Conservation (phyloP, 1,139 yeast species). For the Debaryomycetaceae sp. region DNA sequence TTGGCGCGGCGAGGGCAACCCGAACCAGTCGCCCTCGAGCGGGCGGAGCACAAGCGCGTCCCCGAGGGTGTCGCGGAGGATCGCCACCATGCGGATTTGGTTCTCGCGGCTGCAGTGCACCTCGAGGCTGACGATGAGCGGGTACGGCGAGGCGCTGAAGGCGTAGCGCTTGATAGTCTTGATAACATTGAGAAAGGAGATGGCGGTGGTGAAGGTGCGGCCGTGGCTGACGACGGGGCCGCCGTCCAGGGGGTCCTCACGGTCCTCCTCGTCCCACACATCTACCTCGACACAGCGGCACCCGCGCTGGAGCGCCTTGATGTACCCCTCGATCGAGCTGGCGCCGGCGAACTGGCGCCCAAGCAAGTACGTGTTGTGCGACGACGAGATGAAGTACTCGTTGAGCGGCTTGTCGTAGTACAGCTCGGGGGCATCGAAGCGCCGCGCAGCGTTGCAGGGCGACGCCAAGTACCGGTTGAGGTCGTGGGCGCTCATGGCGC, state of each 20-base stretch:
- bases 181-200: conserved; percentile 66
- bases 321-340: conserved; percentile 87
- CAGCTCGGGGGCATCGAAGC: conserved; percentile 19
- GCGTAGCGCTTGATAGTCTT: conserved; percentile 77
- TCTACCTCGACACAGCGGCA: conserved; percentile 93
- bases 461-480: conserved; percentile 52
- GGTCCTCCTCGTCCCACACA: conserved; percentile 77
- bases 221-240: conserved; percentile 94
- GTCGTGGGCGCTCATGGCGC: conserved; percentile 42
- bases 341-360: conserved; percentile 93
- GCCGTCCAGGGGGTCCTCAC: neutral
- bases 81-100: conserved; percentile 54
- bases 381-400: conserved; percentile 85
- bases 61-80: conserved; percentile 55
- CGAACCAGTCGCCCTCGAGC: conserved; percentile 13
- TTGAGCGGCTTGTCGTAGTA: conserved; percentile 69
- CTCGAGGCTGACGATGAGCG: conserved; percentile 84
- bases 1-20: conserved; percentile 69
- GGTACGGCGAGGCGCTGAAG: conserved; percentile 77
- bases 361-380: conserved; percentile 87
- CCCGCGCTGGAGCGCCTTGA: conserved; percentile 84
- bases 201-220: conserved; percentile 68
- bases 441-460: conserved; percentile 34
- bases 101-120: conserved; percentile 66
- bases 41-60: conserved; percentile 51